Base-by-base conservation (phyloP, 768 basidiomycete species). In the Aureoboletus auriporus region DNA sequence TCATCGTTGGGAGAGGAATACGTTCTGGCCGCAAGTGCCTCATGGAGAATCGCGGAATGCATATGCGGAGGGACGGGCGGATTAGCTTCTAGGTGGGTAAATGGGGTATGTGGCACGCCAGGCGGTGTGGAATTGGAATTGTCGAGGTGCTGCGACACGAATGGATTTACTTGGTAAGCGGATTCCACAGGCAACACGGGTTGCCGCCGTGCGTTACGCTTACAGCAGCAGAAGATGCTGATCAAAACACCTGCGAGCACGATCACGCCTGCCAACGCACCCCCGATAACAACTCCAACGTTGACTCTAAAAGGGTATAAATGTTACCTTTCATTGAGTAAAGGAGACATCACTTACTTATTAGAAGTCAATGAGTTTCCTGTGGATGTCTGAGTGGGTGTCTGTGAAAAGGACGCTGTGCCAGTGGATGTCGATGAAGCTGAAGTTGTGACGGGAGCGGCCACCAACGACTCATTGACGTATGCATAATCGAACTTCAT, bases 401-500 rank as follows among this genome's bases (percentile, higher is more conserved):
- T 28, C 20, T 43, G 44, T 6, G 42, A 45, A 8, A 45, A 26
- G 13, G 50, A 39, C 2, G 40, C 26, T 6, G 43, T 41, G 7
- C 46, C 20, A 16, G 49, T 35, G 14, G 51, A 36, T 3, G 41
- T 30, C 42, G 16, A 17, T 8, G 57, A 16, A 14, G 42, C n/a
- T 14, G 56, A 31, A 2, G 54, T 51, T 5, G 48, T 48, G 6
- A 27, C 9, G 5, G 49, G 45, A 11, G 41, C 6, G 27, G 42
- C 49, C 31, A 57, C 54, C 2, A 59, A 42, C 31, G 60, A 46
- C 46, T 63, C 54, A 12, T 64, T 63, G 20, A 63, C 30, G 12
- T 44, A 33, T 38, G 61, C 62, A 40, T 64, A 62, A 30, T 63
- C 61, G 12, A 64, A 64, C 27, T 61, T 56, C 62, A 63, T 59